These are phyloP conservation scores for Monosporascus sp. DNA, from an alignment of 2,329 filamentous ascomycete species.

Conservation along the genomic window DNA sequence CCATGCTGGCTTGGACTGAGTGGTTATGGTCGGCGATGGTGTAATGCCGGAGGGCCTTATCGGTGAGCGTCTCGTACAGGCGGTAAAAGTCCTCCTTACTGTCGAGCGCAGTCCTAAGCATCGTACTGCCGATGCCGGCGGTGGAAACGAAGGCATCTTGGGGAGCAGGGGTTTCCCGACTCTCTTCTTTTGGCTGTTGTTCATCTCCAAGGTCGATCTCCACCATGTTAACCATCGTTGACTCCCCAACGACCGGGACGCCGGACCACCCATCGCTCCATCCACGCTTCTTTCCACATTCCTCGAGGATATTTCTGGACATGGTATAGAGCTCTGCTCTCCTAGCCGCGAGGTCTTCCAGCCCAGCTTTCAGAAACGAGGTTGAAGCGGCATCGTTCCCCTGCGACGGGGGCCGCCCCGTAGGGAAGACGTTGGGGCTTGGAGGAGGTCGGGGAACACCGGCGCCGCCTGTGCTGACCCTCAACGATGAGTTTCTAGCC, in stretches of 20 bases:
- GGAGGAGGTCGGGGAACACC: slow-evolving; percentile 30
- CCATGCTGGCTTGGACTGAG: slow-evolving; percentile 70
- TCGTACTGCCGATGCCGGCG: slow-evolving; percentile 48
- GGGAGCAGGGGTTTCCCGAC: slow-evolving; percentile 8
- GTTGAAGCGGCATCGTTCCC: slow-evolving; percentile 37
- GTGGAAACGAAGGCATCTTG: slow-evolving; percentile 21
- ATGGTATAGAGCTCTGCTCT: slow-evolving; percentile 78
- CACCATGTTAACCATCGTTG: slow-evolving; percentile 45
- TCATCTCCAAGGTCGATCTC: slow-evolving; percentile 51
- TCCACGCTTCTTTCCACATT: slow-evolving; percentile 62
- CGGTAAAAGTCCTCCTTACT: slow-evolving; percentile 60
- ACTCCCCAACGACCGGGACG: slow-evolving; percentile 45
- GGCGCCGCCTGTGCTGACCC: slow-evolving; percentile 30
- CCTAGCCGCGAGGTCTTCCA: slow-evolving; percentile 76
- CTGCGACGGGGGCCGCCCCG: slow-evolving; percentile 30
- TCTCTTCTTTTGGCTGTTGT: slow-evolving; percentile 24
- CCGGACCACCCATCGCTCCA: slow-evolving; percentile 76
- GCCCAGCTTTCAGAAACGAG: slow-evolving; percentile 56
- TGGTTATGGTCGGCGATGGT: slow-evolving; percentile 72
- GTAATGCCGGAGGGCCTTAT: slow-evolving; percentile 78
- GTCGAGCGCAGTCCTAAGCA: slow-evolving; percentile 56
- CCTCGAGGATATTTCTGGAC: slow-evolving; percentile 73
- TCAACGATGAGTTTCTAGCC: slow-evolving; percentile 57
- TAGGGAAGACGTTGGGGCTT: slow-evolving; percentile 51
- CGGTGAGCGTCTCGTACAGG: slow-evolving; percentile 72